Conservation (phyloP, 2,329 filamentous ascomycete genomes). For the Cladosporium oxysporum region DNA sequence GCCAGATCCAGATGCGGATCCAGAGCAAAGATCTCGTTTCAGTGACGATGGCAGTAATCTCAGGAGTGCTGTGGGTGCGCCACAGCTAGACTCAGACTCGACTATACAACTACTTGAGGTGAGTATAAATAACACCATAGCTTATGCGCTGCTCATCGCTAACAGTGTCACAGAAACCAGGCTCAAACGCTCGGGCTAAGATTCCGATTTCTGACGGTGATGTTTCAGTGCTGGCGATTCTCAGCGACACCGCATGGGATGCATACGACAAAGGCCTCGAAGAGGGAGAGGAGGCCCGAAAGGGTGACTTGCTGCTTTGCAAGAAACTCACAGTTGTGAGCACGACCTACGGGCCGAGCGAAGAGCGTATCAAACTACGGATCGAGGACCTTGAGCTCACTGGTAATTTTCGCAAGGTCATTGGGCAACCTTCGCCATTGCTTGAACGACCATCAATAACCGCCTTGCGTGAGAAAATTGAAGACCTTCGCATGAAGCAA, state of each 20-base stretch:
- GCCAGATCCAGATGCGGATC: constrained; percentile 26
- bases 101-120: constrained; percentile 28
- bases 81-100: constrained; percentile 16
- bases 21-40: constrained; percentile 23
- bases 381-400: constrained; percentile 33
- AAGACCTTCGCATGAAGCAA: constrained; percentile 9
- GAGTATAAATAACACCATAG: background rate
- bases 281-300: constrained; percentile 16
- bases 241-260: constrained; percentile 27
- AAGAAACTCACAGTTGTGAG: constrained; percentile 30
- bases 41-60: constrained; percentile 37
- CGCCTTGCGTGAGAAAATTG: constrained; percentile 27
- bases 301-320: constrained; percentile 32
- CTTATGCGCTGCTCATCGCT: background rate
- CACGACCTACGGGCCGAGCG: constrained; percentile 30
- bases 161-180: constrained; percentile 18
- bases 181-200: constrained; percentile 15
- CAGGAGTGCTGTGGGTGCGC: constrained; percentile 24
- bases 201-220: constrained; percentile 32
- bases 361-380: constrained; percentile 30
- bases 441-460: constrained; percentile 24
- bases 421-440: constrained; percentile 27
- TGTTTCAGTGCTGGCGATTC: constrained; percentile 28
- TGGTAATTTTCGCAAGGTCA: constrained; percentile 29
- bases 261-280: constrained; percentile 14